Base-by-base conservation (phyloP, 2,329 filamentous ascomycete genomes). In the Orbilia blumenaviensis region DNA sequence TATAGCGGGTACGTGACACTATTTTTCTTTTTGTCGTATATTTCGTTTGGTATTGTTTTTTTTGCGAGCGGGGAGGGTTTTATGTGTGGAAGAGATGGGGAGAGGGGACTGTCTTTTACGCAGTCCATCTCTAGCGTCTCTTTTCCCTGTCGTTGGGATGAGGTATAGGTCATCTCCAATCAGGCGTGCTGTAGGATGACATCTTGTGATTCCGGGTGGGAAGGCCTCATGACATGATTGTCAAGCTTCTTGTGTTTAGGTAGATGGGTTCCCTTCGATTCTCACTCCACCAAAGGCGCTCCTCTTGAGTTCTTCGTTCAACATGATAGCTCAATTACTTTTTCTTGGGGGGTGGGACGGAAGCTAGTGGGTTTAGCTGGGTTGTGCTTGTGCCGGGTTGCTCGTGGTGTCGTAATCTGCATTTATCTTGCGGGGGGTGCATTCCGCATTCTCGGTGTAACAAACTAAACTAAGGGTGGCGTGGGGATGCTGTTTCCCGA, bases 311-410 rank as follows among this genome's bases (percentile, higher is more conserved):
- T 69, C 52, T n/a, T 44, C 42, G 48, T 76, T 34, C 42, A 69
- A 69, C 58, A 69, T 61, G 72, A 76, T 50, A 60, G 64, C 72
- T 76, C 64, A 60, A 76, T 63, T 60, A n/a, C n/a, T 58, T 23
- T 42, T 52, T 27, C 23, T 21, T 18, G 41, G 41, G 14, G 41
- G 41, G 41, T 46, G 18, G 36, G 32, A 46, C 42, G 25, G 34
- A 41, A 16, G 52, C 52, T 56, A 54, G 48, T 54, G 48, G 48
- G 9, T 54, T 54, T 54, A 54, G 48, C n/a, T 54, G 27, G 10
- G 29, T 27, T 29, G 23, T 50, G 8, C 8, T 8, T 34, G 32
- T 8, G 32, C 8, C 14, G 48, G 48, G 48, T 54, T 54, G 27
- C 48, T 34, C 32, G 32, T 42, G 58, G 38, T 69, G 64, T 76